A percentile compares a stretch with the other conserved stretches of the same genome.
Conservation (phyloP, 2,329 filamentous ascomycete genomes). For the Fonsecaea pedrosoi region DNA sequence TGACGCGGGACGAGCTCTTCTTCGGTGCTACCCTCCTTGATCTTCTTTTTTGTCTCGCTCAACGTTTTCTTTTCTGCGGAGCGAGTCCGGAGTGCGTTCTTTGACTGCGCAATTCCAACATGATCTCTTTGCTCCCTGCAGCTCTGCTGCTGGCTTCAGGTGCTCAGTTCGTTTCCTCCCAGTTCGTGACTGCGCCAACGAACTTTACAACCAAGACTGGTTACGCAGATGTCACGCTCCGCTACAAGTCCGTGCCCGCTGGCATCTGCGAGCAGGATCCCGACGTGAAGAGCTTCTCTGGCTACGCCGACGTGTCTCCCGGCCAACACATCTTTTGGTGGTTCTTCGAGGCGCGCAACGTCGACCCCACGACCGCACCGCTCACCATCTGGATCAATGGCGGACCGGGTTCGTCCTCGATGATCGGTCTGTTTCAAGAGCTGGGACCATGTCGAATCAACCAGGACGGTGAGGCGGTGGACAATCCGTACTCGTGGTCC, state of each 20-base stretch:
- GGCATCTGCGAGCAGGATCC: constrained; percentile 57
- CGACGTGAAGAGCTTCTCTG: constrained; percentile 64
- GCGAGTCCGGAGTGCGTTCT: not conserved
- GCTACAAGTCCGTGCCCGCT: constrained; percentile 57
- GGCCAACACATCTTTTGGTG: constrained; percentile 56
- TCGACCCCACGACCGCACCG: constrained; percentile 42
- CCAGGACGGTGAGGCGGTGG: constrained; percentile 47
- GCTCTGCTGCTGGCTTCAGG: constrained; percentile 30
- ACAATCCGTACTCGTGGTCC: constrained; percentile 47
- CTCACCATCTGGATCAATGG: constrained; percentile 53
- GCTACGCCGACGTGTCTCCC: constrained; percentile 65
- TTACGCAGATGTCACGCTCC: constrained; percentile 51
- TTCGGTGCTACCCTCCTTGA: not conserved
- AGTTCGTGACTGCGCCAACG: constrained; percentile 49
- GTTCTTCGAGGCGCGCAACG: constrained; percentile 52
- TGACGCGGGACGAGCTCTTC: not conserved
- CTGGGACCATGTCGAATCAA: constrained; percentile 48
- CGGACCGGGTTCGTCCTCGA: constrained; percentile 43
- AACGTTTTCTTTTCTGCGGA: not conserved
- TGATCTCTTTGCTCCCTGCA: constrained; percentile 23
- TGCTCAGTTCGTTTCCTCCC: constrained; percentile 35
- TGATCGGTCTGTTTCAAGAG: constrained; percentile 47
- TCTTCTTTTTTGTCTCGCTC: not conserved
- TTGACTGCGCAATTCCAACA: constrained; percentile 11
- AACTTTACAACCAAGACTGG: constrained; percentile 48